phyloP scores from a whole-genome alignment of 176 grass and related monocot species.

The Urochloa ruziziensis region DNA sequence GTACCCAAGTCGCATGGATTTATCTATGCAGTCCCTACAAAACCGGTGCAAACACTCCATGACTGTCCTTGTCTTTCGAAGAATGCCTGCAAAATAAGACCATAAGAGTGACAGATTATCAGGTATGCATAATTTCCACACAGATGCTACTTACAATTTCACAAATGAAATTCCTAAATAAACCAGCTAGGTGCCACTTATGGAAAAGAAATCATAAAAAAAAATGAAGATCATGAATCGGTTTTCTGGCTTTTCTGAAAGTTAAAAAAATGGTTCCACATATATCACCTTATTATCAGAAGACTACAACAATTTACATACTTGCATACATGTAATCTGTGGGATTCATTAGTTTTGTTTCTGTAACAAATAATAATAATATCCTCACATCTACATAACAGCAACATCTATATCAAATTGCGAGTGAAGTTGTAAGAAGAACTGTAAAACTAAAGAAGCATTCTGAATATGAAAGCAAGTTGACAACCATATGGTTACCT shows the following conservation, averaged over 20 bases:
- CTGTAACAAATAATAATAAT: conserved; percentile 10
- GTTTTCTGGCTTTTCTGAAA: background rate
- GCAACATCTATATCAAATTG: background rate
- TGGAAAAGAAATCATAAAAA: background rate
- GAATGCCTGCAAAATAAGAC: conserved; percentile 61
- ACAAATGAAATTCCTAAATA: conserved; percentile 18
- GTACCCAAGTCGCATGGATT: conserved; percentile 95
- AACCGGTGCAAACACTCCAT: conserved; percentile 93
- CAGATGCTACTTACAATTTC: conserved; percentile 21
- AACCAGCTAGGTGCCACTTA: background rate
- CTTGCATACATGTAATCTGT: background rate
- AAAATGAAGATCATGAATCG: background rate
- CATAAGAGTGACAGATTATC: conserved; percentile 19
- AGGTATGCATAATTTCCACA: conserved; percentile 25
- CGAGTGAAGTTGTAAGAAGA: conserved; percentile 12
- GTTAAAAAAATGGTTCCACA: background rate
- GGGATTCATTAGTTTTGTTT: conserved; percentile 14
- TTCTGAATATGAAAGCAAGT: conserved; percentile 21
- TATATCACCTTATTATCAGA: background rate
- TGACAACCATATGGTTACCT: conserved; percentile 36
- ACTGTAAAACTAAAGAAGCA: conserved; percentile 4
- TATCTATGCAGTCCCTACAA: conserved; percentile 91
- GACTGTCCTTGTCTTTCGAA: conserved; percentile 81
- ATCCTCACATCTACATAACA: background rate
- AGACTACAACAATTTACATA: background rate